Evolutionary conservation across 257 asterid species (phyloP).

Genomic region (Solanum tarapatanum): DNA sequence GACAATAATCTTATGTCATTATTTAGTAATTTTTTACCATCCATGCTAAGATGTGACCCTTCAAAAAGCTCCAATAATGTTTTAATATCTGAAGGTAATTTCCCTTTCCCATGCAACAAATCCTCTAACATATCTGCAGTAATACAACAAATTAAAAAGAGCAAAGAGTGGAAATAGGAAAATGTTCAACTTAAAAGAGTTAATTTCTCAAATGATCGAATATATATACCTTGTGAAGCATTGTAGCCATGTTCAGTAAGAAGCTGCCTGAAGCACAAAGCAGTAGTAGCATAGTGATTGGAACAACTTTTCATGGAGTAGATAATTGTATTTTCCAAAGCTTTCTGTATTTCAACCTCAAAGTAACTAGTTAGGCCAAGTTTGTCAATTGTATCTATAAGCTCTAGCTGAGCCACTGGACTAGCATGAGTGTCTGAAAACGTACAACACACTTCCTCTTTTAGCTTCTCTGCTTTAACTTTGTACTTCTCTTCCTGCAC

Average conservation of each 20-base stretch:
- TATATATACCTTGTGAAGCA: slow-evolving; percentile 30
- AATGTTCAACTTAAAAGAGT: background rate
- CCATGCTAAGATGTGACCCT: slow-evolving; percentile 34
- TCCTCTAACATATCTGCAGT: slow-evolving; percentile 18
- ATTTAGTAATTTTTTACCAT: slow-evolving; percentile 18
- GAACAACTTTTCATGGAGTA: background rate
- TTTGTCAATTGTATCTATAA: background rate
- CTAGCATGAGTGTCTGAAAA: background rate
- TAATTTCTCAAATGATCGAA: background rate
- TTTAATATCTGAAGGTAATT: slow-evolving; percentile 1
- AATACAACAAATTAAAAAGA: background rate
- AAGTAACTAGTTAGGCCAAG: slow-evolving; percentile 22
- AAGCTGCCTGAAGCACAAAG: slow-evolving; percentile 24
- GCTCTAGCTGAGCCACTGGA: background rate
- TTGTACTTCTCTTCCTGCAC: slow-evolving; percentile 24
- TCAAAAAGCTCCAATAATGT: slow-evolving; percentile 21
- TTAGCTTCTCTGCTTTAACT: slow-evolving; percentile 20
- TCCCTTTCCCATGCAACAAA: slow-evolving; percentile 5
- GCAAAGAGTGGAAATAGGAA: background rate
- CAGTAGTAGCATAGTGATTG: slow-evolving; percentile 11
- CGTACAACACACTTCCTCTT: slow-evolving; percentile 12
- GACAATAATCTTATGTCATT: slow-evolving; percentile 13
- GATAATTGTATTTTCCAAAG: background rate
- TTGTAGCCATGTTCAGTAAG: slow-evolving; percentile 38
- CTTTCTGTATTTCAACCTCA: slow-evolving; percentile 21